Evolutionary conservation across 2,329 filamentous ascomycete genomes (phyloP).

Genomic region (Ascochyta lentis): DNA sequence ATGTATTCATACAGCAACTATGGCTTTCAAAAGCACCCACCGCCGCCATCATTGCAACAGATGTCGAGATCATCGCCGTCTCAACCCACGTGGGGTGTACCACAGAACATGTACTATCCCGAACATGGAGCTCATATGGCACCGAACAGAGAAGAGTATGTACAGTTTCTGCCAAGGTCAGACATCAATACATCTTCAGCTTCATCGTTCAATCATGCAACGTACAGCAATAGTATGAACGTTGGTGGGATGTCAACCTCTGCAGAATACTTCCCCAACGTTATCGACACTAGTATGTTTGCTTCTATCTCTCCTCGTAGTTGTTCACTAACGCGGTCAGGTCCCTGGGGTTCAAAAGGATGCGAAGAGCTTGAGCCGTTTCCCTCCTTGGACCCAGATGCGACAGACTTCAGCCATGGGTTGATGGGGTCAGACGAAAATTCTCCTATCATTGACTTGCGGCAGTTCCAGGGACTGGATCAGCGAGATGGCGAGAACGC

Average conservation of each 20-base stretch:
- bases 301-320: neutral
- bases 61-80: constrained; percentile 43
- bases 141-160: constrained; percentile 33
- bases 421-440: constrained; percentile 50
- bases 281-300: constrained; percentile 49
- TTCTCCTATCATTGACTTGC: constrained; percentile 50
- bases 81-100: constrained; percentile 44
- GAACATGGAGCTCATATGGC: constrained; percentile 30
- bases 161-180: constrained; percentile 33
- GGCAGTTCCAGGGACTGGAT: constrained; percentile 45
- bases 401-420: constrained; percentile 47
- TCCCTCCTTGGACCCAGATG: constrained; percentile 48
- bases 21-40: constrained; percentile 33
- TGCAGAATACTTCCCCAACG: constrained; percentile 44
- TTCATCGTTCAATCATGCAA: constrained; percentile 28
- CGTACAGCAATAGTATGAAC: constrained; percentile 32
- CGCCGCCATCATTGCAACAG: constrained; percentile 32
- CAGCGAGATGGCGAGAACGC: constrained; percentile 41
- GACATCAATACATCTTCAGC: constrained; percentile 34
- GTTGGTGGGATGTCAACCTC: constrained; percentile 27
- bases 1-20: constrained; percentile 47
- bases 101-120: constrained; percentile 43
- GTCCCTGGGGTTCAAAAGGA: constrained; percentile 49
- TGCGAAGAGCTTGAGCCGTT: constrained; percentile 49
- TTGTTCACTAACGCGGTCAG: constrained; percentile 35